Evolutionary conservation across 2,329 filamentous ascomycete genomes (phyloP), one percentile per base, ranked within the genome.

Genomic region (Dendryphion nanum): DNA sequence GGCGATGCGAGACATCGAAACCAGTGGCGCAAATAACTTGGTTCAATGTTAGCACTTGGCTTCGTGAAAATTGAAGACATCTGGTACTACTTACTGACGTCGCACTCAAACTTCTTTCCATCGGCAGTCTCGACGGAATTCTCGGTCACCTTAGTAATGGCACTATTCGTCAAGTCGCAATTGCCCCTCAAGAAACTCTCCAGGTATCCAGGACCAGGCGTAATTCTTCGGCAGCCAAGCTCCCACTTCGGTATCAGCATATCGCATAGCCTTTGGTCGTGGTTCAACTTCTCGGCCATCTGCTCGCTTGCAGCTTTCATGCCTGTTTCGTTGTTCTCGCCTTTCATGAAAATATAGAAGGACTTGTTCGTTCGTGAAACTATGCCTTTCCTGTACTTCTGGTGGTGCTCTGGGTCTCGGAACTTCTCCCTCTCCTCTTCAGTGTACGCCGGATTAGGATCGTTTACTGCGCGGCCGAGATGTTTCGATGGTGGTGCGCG

Each of bases 161-260:
- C 52, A 5, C 69, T 68, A 44, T 73, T 74, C 37, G 72, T 70
- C 2, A 73, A 68, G 44, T 73, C 67, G 3, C 73, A 69, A 33
- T 75, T 75, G 16, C 61, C 53, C 42, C 72, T 59, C 35, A 71
- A 64, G 39, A 75, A 69, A 0, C 71, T 70, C 37, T 63, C 49
- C 55, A 76, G 70, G 43, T 75, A 75, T 5, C 70, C 70, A 40
- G 72, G 71, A 1, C 72, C 72, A 2, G 69, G 70, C 1, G 68
- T 72, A 31, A 72, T 59, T 30, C 70, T 40, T 6, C 69, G 53
- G 38, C 61, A 55, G 17, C 53, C 50, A 5, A 53, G 39, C 31
- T 51, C 44, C 48, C 46, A 52, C 14, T 53, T 55, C 6, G 51
- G 53, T 8, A 52, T 55, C n/a, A 56, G 31, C 17, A 19, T 33